Percentiles rank a stretch among this genome's conserved stretches.
These are phyloP conservation scores for Ogataea hybrid DNA, from an alignment of 1,139 yeast species.

Conservation along the genomic window DNA sequence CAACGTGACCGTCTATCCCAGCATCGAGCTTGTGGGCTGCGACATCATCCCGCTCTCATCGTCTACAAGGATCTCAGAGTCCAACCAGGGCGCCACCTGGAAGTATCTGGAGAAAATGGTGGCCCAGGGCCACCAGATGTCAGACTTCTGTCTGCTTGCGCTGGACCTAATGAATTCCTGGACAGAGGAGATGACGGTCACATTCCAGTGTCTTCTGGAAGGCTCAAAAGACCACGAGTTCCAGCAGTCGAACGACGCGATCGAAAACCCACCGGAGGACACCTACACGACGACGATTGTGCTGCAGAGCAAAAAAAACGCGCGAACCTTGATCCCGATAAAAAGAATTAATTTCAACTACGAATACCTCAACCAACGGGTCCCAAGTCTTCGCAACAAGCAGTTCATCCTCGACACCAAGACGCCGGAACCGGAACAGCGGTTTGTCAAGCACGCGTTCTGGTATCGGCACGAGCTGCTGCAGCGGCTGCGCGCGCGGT, in stretches of 20 bases:
- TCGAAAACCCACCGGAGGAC: slow-evolving; percentile 21
- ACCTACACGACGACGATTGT: slow-evolving; percentile 34
- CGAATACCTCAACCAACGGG: slow-evolving; percentile 46
- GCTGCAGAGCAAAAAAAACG: slow-evolving; percentile 35
- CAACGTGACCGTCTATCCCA: slow-evolving; percentile 63
- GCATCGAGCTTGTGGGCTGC: slow-evolving; percentile 72
- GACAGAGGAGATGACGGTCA: slow-evolving; percentile 43
- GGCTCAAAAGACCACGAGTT: slow-evolving; percentile 20
- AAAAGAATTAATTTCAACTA: slow-evolving; percentile 47
- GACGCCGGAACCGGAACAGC: slow-evolving; percentile 51
- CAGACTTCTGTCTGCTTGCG: slow-evolving; percentile 60
- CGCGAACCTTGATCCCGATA: slow-evolving; percentile 68
- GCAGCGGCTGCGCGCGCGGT: slow-evolving; percentile 55
- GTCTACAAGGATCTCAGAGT: slow-evolving; percentile 27
- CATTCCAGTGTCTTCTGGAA: slow-evolving; percentile 21
- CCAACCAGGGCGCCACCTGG: slow-evolving; percentile 33
- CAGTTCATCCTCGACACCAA: slow-evolving; percentile 70
- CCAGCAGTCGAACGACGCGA: slow-evolving; percentile 22
- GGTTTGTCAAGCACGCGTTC: slow-evolving; percentile 57
- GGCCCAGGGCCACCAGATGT: slow-evolving; percentile 33
- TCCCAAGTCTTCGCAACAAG: slow-evolving; percentile 74
- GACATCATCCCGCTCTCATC: slow-evolving; percentile 57
- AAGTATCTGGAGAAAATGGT: slow-evolving; percentile 27
- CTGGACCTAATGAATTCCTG: slow-evolving; percentile 73
- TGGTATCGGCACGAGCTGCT: slow-evolving; percentile 78